phyloP scores from a whole-genome alignment of 805 yeast genomes.

The Wickerhamomyces bisporus region DNA sequence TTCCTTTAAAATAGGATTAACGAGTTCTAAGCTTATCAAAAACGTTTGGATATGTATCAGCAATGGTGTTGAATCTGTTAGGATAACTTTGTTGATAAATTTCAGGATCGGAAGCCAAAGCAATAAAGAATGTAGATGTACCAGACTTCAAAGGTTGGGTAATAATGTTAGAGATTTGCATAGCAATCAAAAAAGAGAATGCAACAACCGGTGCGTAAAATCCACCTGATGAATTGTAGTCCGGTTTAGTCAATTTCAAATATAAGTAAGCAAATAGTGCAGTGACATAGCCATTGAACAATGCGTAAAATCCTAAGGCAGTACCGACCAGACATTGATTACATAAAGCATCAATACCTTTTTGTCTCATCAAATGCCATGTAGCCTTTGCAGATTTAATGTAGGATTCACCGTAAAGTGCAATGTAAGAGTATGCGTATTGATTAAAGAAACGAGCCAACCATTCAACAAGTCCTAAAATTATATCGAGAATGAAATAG shows the following conservation, averaged over 20 bases:
- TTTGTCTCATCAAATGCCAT: constrained; percentile 66
- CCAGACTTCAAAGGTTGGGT: constrained; percentile 78
- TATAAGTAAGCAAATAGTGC: constrained; percentile 60
- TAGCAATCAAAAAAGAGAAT: constrained; percentile 64
- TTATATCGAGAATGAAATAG: constrained; percentile 48
- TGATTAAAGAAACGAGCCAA: constrained; percentile 80
- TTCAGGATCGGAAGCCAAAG: constrained; percentile 81
- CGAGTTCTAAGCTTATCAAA: constrained; percentile 42
- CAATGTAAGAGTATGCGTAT: constrained; percentile 83
- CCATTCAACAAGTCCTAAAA: constrained; percentile 71
- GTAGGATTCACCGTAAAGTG: constrained; percentile 80
- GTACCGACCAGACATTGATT: constrained; percentile 80
- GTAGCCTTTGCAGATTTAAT: constrained; percentile 75
- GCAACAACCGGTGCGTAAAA: constrained; percentile 73
- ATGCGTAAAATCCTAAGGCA: constrained; percentile 69
- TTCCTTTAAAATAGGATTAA: constrained; percentile 1
- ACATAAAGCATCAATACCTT: constrained; percentile 80
- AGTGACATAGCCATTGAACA: constrained; percentile 65
- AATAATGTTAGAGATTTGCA: constrained; percentile 70
- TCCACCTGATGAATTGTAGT: constrained; percentile 51
- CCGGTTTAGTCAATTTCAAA: constrained; percentile 62
- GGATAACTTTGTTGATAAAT: constrained; percentile 72
- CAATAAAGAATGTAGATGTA: constrained; percentile 76
- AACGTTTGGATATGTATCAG: constrained; percentile 64
- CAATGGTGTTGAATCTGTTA: constrained; percentile 56